Percentiles rank a stretch among this genome's conserved stretches.
These are phyloP conservation scores for Penicillium diatomitis DNA, from an alignment of 495 filamentous ascomycete genomes.

Conservation along the genomic window DNA sequence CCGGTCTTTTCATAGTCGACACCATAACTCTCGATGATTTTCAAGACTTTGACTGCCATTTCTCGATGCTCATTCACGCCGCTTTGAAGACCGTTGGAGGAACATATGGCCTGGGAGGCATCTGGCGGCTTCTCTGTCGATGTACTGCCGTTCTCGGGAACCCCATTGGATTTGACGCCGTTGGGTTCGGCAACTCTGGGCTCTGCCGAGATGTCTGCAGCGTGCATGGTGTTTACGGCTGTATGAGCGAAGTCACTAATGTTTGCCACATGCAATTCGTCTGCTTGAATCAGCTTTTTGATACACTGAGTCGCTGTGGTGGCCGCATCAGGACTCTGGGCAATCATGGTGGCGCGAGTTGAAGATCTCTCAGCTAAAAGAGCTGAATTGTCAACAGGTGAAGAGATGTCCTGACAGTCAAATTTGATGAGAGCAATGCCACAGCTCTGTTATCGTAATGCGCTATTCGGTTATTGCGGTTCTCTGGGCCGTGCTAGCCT, in stretches of 20 bases:
- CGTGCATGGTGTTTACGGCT: too few species aligned
- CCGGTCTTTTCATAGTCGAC: constrained; percentile 22
- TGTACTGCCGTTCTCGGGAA: constrained; percentile 17
- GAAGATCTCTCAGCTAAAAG: background rate
- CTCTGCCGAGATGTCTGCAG: too few species aligned
- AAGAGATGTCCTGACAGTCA: too few species aligned
- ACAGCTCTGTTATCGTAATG: too few species aligned
- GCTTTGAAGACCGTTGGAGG: background rate
- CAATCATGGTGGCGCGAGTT: constrained; percentile 15
- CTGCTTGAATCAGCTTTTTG: constrained; percentile 3
- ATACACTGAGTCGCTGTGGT: constrained; percentile 1
- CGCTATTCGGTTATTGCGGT: too few species aligned
- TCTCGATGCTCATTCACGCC: background rate
- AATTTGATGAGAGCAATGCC: too few species aligned
- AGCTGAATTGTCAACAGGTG: too few species aligned
- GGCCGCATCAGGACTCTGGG: constrained; percentile 9
- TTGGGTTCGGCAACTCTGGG: constrained; percentile 1
- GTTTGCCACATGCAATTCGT: background rate
- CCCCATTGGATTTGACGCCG: background rate
- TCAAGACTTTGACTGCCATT: constrained; percentile 15
- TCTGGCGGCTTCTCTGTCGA: constrained; percentile 4
- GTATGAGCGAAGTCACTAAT: too few species aligned
- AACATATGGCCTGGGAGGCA: background rate
- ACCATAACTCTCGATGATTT: constrained; percentile 22
- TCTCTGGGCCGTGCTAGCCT: too few species aligned